Conservation (phyloP, 306 rosid species). For the Lotus japonicus region DNA sequence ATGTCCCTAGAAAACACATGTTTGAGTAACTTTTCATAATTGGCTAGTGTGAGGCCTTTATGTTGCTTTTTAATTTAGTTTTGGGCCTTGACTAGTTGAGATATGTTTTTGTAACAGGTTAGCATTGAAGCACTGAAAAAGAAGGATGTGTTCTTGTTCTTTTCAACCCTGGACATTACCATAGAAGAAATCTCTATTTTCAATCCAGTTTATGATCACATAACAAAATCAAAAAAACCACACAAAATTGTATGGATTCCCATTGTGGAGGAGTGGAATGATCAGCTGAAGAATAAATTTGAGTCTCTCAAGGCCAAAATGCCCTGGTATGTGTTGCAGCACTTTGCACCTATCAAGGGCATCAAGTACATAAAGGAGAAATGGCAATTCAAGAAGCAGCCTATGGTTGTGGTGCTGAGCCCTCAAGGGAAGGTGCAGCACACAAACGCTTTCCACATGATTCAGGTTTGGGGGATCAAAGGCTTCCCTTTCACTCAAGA, state of each 20-base stretch:
- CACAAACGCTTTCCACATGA: slow-evolving; percentile 38
- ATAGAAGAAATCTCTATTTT: slow-evolving; percentile 22
- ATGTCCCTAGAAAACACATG: too few relatives aligned
- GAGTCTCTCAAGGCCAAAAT: slow-evolving; percentile 31
- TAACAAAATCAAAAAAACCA: neutral
- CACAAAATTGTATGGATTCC: slow-evolving; percentile 54
- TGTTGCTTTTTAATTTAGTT: too few relatives aligned
- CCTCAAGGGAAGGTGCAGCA: slow-evolving; percentile 36
- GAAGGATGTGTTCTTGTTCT: slow-evolving; percentile 31
- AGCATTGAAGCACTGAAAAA: slow-evolving; percentile 27
- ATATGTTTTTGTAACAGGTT: slow-evolving; percentile 8
- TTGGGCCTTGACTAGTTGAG: neutral
- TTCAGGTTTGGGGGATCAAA: slow-evolving; percentile 36
- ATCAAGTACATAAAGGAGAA: slow-evolving; percentile 36
- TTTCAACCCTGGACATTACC: slow-evolving; percentile 35
- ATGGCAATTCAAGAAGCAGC: slow-evolving; percentile 42
- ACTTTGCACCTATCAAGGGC: slow-evolving; percentile 25
- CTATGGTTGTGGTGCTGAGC: slow-evolving; percentile 24
- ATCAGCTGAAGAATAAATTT: slow-evolving; percentile 25
- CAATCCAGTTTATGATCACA: slow-evolving; percentile 20
- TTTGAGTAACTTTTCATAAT: too few relatives aligned
- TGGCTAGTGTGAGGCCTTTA: too few relatives aligned
- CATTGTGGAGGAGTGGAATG: slow-evolving; percentile 38
- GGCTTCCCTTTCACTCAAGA: slow-evolving; percentile 32
- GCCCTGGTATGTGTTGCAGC: slow-evolving; percentile 38